Evolutionary conservation across 225 moss, liverwort and hornwort species (phyloP), one percentile per base, ranked within the genome.

Genomic region (Neckera pumila): DNA sequence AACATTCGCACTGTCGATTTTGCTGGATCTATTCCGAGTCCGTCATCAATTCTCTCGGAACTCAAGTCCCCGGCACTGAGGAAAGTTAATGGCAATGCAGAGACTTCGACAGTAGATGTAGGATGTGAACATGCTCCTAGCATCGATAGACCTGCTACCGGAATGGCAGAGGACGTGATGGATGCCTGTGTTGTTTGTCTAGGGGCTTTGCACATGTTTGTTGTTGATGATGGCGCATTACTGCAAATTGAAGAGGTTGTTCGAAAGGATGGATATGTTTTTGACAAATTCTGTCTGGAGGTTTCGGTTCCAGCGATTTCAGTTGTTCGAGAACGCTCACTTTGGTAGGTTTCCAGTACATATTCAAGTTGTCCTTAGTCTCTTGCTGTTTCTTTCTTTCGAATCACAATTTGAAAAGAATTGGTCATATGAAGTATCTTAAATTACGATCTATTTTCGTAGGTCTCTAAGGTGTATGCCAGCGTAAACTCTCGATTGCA

Each of bases 291-390:
- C 81, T 97, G 96, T 87, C 89, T 99, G 93, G 98, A 99, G 91
- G 94, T 97, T 76, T 95, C 98, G 83, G 91, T 99, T 89, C 97
- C 98, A 74, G 94, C 96, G 63, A 91, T 96, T 71, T 83, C 93
- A 76, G 92, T 97, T 76, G 94, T 99, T 75, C 94, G 98, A 88
- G 98, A 99, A 86, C 96, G 97, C 56, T 94, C 94, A 53, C 94
- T 99, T 76, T 99, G 98, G 98, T 98, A 95, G 20, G 36, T 87
- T 49, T 83, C 80, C 49, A 60, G 61, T 73, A 56, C 60, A 54
- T 54, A 34, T 58, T 86, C 27, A 76, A 86, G 65, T 84, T n/a
- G 12, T 74, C 14, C 42, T 64, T 67, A 42, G 64, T 85, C 45
- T 58, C 56, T 43, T 71, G 47, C 54, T 56, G 34, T 76, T 82